Base-by-base conservation (phyloP, 1,284 basidiomycete genomes). In the Porodaedalea pini region DNA sequence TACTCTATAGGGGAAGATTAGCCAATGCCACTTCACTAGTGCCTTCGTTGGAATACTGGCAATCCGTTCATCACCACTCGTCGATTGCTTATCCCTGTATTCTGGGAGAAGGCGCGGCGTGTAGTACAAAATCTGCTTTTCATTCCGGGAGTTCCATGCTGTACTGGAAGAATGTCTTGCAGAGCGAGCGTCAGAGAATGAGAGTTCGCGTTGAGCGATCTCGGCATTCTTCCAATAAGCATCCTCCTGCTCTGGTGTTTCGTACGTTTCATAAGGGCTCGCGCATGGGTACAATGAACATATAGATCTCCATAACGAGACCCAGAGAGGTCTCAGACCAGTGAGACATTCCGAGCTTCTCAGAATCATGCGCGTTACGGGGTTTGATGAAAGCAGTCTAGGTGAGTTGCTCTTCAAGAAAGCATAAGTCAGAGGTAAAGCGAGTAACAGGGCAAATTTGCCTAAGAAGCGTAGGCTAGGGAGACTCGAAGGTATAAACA, bases 1-100 rank as follows among this genome's bases (percentile, higher is more conserved):
- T 25, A 59, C 57, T 17, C 41, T 40, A 25, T 51, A 23, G 4
- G 57, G 57, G 17, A 54, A 59, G n/a, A 55, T 53, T 6, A 59
- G 29, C 39, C 47, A 50, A 31, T 59, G 57, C 57, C 57, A 59
- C n/a, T 44, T 50, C 15, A 54, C 29, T 21, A 59, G 39, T 10
- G 37, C 4, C 44, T 59, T 59, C 21, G 52, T 10, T 6, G 57
- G 53, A 17, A 59, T 49, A 3, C 15, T 10, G 15, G 43, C 51
- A 8, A 25, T 23, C 8, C 13, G 13, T 25, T 48, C 36, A n/a
- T 15, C 17, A 15, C 34, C 43, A 25, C 21, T 36, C n/a, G 5
- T 39, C 32, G 37, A 21, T n/a, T 41, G 51, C n/a, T 25, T 17
- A n/a, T 51, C 19, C 34, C 56, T 37, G 25, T 59, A 55, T 17